phyloP scores from a whole-genome alignment of 208 protist species.

The Trichomonas vaginalis region DNA sequence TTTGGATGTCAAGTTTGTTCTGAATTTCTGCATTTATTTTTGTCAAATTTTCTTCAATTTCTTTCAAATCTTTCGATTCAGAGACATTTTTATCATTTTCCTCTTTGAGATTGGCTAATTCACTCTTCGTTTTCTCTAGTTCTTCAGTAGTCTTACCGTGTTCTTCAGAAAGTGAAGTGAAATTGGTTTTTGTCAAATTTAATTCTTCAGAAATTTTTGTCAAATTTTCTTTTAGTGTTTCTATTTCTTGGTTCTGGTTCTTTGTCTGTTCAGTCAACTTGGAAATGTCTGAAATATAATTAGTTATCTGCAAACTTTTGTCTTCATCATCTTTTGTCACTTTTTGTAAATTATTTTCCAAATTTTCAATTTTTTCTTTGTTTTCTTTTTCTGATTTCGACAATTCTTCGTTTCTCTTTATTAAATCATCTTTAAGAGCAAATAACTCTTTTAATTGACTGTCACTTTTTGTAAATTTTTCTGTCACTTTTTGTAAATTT shows the following conservation, averaged over 20 bases:
- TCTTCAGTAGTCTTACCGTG: background rate
- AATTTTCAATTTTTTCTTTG: background rate
- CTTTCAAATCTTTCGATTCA: no score
- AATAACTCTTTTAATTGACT: background rate
- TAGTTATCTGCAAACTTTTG: background rate
- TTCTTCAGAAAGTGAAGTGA: background rate
- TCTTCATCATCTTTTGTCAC: background rate
- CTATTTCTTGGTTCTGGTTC: background rate
- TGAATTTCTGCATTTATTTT: background rate
- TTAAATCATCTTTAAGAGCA: background rate
- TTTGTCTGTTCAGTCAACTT: background rate
- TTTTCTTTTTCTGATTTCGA: background rate
- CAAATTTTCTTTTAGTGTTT: background rate
- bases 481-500: background rate
- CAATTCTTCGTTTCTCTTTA: background rate
- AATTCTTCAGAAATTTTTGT: background rate
- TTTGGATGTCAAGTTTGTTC: background rate
- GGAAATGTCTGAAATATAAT: background rate
- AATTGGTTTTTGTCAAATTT: background rate
- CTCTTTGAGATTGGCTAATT: no score
- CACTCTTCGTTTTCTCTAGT: background rate
- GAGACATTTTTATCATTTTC: no score
- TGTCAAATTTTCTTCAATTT: no score
- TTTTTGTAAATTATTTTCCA: background rate
- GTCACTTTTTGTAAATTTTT: background rate